phyloP scores from a whole-genome alignment of 306 rosid species.

The Dryas drummondii region DNA sequence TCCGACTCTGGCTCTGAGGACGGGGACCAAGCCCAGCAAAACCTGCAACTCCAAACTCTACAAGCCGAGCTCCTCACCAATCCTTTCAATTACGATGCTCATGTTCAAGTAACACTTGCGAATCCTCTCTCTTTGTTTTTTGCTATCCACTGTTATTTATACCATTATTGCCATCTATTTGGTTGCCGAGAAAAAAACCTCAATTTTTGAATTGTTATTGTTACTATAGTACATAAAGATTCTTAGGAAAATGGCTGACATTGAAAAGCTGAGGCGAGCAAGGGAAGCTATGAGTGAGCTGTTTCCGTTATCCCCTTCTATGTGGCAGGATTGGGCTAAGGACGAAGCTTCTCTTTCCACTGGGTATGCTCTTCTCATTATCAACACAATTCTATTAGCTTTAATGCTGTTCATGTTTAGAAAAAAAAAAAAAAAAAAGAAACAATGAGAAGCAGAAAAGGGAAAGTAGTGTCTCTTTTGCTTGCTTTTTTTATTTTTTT shows the following conservation, averaged over 20 bases:
- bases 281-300: slow-evolving; percentile 75
- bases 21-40: slow-evolving; percentile 59
- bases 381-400: not conserved
- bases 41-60: slow-evolving; percentile 57
- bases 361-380: slow-evolving; percentile 37
- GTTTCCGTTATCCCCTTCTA: slow-evolving; percentile 67
- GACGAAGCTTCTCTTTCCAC: slow-evolving; percentile 68
- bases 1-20: slow-evolving; percentile 41
- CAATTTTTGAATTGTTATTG: not conserved
- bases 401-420: not conserved
- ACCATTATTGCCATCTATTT: not conserved
- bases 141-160: not conserved
- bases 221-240: slow-evolving; percentile 52
- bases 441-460: not conserved
- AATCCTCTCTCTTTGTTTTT: not conserved
- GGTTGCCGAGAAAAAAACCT: not conserved
- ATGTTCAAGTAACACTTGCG: slow-evolving; percentile 44
- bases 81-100: slow-evolving; percentile 72
- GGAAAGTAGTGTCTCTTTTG: not conserved
- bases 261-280: slow-evolving; percentile 69
- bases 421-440: not conserved
- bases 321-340: slow-evolving; percentile 92
- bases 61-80: slow-evolving; percentile 57
- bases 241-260: slow-evolving; percentile 64
- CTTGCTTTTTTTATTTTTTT: not conserved